These are phyloP conservation scores for Teratosphaeria pseudoeucalypti DNA, from an alignment of 2,329 filamentous ascomycete species.

Conservation along the genomic window DNA sequence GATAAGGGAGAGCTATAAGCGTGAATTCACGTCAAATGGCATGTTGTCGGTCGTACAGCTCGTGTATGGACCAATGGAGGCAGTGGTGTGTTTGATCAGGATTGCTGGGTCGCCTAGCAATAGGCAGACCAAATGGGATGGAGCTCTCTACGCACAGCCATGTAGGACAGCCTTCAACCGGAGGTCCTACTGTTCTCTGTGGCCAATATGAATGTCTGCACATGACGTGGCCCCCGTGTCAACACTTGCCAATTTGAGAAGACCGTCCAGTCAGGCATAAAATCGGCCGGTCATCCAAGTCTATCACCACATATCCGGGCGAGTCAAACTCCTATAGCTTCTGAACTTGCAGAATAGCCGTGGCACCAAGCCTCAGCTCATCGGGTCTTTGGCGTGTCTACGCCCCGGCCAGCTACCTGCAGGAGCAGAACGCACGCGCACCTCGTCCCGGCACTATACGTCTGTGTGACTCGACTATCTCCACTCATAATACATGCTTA, in stretches of 20 bases:
- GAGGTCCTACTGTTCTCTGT: not conserved
- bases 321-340: not conserved
- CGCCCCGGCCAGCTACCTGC: not conserved
- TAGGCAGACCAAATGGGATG: not conserved
- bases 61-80: not conserved
- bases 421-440: not conserved
- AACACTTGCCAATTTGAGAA: not conserved
- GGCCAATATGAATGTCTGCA: not conserved
- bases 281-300: not conserved
- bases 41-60: not conserved
- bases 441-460: not conserved
- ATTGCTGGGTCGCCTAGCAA: not conserved
- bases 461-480: not conserved
- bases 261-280: not conserved
- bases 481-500: not conserved
- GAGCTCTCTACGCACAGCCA: not conserved
- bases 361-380: not conserved
- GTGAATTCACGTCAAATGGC: not conserved
- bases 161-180: not conserved
- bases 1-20: slow-evolving; percentile 15
- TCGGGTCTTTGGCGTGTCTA: not conserved
- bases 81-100: not conserved
- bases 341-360: not conserved
- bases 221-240: not conserved
- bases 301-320: not conserved